A percentile compares a stretch with the other conserved stretches of the same genome.
Conservation (phyloP, 768 basidiomycete species). For the Rhodocollybia butyracea region DNA sequence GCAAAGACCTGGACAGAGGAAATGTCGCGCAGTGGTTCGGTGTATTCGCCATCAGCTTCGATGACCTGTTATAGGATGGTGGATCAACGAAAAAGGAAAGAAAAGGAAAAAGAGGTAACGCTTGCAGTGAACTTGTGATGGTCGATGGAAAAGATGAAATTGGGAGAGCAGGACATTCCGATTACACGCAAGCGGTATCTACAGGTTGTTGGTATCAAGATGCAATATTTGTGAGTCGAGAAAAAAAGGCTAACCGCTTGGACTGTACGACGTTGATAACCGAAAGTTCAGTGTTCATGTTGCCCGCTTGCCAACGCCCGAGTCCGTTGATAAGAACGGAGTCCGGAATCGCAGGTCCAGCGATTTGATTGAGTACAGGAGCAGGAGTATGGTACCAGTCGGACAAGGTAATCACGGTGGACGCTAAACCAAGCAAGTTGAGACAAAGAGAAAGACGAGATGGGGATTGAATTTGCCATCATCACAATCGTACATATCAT, state of each 20-base stretch:
- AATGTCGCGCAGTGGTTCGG: slow-evolving; percentile 21
- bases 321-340: slow-evolving; percentile 29
- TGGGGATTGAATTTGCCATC: slow-evolving; percentile 21
- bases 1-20: slow-evolving; percentile 16
- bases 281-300: slow-evolving; percentile 17
- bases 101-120: too few relatives aligned
- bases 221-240: background rate
- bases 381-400: slow-evolving; percentile 28
- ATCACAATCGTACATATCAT: slow-evolving; percentile 27
- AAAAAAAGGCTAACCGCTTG: background rate
- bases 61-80: too few relatives aligned
- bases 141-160: slow-evolving; percentile 27
- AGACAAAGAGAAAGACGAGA: background rate
- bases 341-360: slow-evolving; percentile 15
- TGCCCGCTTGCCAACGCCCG: slow-evolving; percentile 12
- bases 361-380: slow-evolving; percentile 9
- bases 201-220: slow-evolving; percentile 12
- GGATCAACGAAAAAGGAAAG: too few relatives aligned
- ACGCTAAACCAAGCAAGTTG: slow-evolving; percentile 16
- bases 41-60: slow-evolving; percentile 21
- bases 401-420: slow-evolving; percentile 30
- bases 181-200: slow-evolving; percentile 31
- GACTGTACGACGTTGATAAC: slow-evolving; percentile 18
- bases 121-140: slow-evolving; percentile 24
- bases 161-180: slow-evolving; percentile 22